Percentiles rank a stretch among this genome's conserved stretches.
phyloP scores from a whole-genome alignment of 805 yeast genomes.

The Torulaspora microellipsoides region DNA sequence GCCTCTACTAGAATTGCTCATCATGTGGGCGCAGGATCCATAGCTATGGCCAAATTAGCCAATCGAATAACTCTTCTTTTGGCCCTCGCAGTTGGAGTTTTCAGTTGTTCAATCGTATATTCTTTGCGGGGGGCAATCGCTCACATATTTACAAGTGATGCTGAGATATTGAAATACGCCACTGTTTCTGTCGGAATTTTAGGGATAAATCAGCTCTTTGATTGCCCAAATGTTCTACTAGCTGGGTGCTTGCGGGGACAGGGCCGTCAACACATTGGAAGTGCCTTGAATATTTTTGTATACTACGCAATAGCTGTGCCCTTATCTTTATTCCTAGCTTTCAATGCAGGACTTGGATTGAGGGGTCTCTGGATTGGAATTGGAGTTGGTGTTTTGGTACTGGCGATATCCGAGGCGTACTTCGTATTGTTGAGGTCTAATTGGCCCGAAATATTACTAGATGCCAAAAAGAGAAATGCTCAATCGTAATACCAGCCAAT shows the following conservation, averaged over 20 bases:
- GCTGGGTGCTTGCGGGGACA: slow-evolving; percentile 72
- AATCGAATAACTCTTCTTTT: slow-evolving; percentile 39
- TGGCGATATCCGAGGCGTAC: slow-evolving; percentile 38
- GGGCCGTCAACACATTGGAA: slow-evolving; percentile 72
- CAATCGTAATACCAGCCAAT: neutral
- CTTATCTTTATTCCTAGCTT: slow-evolving; percentile 55
- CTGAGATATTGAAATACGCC: slow-evolving; percentile 50
- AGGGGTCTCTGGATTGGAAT: slow-evolving; percentile 73
- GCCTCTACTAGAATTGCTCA: slow-evolving; percentile 54
- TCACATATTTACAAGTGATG: slow-evolving; percentile 56
- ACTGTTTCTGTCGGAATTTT: slow-evolving; percentile 56
- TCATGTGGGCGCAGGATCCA: slow-evolving; percentile 41
- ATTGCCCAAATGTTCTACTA: slow-evolving; percentile 65
- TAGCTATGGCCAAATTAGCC: slow-evolving; percentile 34
- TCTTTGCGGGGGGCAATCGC: slow-evolving; percentile 49
- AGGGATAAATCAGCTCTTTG: slow-evolving; percentile 61
- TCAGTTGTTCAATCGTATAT: slow-evolving; percentile 45
- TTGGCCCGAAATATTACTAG: slow-evolving; percentile 5
- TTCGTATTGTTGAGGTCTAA: slow-evolving; percentile 15
- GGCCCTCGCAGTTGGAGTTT: slow-evolving; percentile 33
- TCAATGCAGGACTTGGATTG: slow-evolving; percentile 41
- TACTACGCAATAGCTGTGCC: slow-evolving; percentile 73
- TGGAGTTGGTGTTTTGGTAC: slow-evolving; percentile 56
- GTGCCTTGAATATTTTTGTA: slow-evolving; percentile 59
- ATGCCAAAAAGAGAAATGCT: slow-evolving; percentile 2